Evolutionary conservation across 2,329 filamentous ascomycete species (phyloP), one percentile per base, ranked within the genome.

Genomic region (Fusarium poae): DNA sequence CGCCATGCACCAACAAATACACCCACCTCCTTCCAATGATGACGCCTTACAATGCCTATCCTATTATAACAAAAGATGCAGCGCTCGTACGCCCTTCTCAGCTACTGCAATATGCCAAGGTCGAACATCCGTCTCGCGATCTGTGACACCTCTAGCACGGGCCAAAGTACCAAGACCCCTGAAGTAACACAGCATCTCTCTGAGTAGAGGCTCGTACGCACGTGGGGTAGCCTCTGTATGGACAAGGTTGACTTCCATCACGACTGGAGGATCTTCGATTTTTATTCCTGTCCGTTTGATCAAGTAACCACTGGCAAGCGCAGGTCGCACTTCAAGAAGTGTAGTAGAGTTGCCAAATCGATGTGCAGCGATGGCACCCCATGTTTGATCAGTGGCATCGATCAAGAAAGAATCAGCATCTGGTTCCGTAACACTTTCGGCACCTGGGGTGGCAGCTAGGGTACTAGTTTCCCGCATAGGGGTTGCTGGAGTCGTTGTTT

Each of bases 61-160:
- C 55, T 53, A 43, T 85, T 81, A 92, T 84, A 91, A 86, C 73
- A 90, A 78, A 73, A 87, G 81, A 77, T 89, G 88, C 75, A 95
- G 78, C 21, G 86, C 89, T 75, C 87, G 83, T 6, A 89, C 88
- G 3, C 87, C 91, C 79, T 90, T 91, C 78, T 91, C 86, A 4
- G 89, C 91, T 20, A 87, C 90, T 15, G 88, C 90, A 62, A 95
- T 82, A 82, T 95, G 92, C 91, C 92, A 93, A 20, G 92, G 92
- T 72, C 91, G 81, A n/a, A 89, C 84, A 74, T 89, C 88, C 49
- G 80, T 83, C 55, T 88, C 82, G 63, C 83, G 78, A 72, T 88
- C 85, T 74, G 89, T 81, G 73, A 90, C 81, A 1, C 88, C 91
- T 63, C 90, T 86, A 23, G 89, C 86, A 67, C 88, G 85, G 3